These are phyloP conservation scores for Plantago major DNA, from an alignment of 257 asterid genomes.

Conservation along the genomic window DNA sequence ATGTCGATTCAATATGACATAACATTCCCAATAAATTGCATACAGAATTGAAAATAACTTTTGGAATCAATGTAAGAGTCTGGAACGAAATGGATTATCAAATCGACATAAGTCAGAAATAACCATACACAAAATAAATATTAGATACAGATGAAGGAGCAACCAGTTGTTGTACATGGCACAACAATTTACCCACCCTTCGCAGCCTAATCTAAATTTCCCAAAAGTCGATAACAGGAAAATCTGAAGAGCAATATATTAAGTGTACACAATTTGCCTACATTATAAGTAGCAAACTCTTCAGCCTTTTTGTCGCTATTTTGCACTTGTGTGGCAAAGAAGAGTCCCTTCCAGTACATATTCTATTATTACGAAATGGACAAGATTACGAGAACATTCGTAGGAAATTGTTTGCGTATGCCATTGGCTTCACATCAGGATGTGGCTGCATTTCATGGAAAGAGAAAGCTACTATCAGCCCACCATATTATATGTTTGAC, in stretches of 20 bases:
- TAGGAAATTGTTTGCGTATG: conserved; percentile 90
- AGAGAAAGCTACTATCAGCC: background rate
- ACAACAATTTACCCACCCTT: conserved; percentile 24
- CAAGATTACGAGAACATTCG: conserved; percentile 59
- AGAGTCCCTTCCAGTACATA: conserved; percentile 18
- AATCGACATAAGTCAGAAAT: background rate
- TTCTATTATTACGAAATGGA: background rate
- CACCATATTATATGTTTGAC: background rate
- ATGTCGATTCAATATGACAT: too few relatives aligned
- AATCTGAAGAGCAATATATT: background rate
- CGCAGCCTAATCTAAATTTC: conserved; percentile 21
- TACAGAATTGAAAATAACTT: too few relatives aligned
- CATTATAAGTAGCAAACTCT: conserved; percentile 21
- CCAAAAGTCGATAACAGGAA: conserved; percentile 17
- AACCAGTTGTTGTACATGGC: conserved; percentile 17
- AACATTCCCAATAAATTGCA: too few relatives aligned
- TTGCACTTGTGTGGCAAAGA: conserved; percentile 27
- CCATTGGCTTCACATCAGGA: conserved; percentile 97
- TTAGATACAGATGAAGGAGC: conserved; percentile 27
- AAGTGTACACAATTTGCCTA: conserved; percentile 27
- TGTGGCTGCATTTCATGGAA: conserved; percentile 59
- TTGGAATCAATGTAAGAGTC: background rate
- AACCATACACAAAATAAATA: conserved; percentile 22
- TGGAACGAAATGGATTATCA: background rate
- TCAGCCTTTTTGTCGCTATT: conserved; percentile 25